Conservation (phyloP, 1,284 basidiomycete genomes). For the Fomitopsis pinicola region DNA sequence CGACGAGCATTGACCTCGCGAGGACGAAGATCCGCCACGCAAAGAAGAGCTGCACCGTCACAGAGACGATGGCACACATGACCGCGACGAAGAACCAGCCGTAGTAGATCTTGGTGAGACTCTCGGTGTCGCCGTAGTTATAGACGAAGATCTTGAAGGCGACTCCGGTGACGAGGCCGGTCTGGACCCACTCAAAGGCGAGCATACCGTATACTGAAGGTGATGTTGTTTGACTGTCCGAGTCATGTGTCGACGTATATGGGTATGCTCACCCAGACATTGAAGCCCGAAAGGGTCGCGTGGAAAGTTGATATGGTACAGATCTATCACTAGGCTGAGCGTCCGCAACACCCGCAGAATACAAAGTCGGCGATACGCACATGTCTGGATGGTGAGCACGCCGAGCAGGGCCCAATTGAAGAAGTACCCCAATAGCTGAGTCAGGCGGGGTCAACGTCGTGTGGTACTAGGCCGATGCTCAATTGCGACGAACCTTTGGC, state of each 20-base stretch:
- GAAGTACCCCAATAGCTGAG: not conserved
- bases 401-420: conserved; percentile 12
- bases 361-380: not conserved
- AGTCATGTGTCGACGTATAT: not conserved
- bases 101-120: not conserved
- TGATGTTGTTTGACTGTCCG: not conserved
- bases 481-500: not conserved
- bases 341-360: not conserved
- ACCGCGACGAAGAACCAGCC: not conserved
- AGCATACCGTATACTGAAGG: conserved; percentile 13
- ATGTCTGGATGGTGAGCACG: not conserved
- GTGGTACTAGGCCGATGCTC: not conserved
- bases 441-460: not conserved
- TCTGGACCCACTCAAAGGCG: conserved; percentile 13
- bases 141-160: conserved; percentile 14
- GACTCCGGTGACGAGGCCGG: conserved; percentile 10
- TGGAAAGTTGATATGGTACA: conserved; percentile 8
- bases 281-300: conserved; percentile 4
- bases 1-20: not conserved
- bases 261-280: not conserved
- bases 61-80: not conserved
- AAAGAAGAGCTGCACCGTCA: not conserved
- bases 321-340: not conserved
- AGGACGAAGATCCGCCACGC: not conserved
- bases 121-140: conserved; percentile 8